Conservation (phyloP, 352 stramenopile genomes). For the Globisporangium ultimum region DNA sequence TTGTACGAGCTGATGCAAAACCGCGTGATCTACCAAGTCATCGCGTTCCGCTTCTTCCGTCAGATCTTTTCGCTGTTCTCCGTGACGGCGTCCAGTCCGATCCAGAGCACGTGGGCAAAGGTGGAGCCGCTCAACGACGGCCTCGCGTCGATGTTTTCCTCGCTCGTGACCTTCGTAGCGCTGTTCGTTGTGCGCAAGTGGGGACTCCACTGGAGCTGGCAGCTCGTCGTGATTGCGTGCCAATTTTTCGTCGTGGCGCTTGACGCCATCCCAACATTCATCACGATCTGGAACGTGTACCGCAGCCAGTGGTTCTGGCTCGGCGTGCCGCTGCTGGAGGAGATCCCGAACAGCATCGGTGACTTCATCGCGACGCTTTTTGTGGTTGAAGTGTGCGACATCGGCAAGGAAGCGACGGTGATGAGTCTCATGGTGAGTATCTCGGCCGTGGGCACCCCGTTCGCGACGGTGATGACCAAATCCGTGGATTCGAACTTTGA, state of each 20-base stretch:
- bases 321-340: conserved; percentile 48
- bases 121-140: conserved; percentile 58
- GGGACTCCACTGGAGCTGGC: conserved; percentile 60
- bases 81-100: conserved; percentile 40
- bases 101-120: conserved; percentile 48
- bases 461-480: conserved; percentile 56
- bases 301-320: conserved; percentile 70
- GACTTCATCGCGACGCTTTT: conserved; percentile 48
- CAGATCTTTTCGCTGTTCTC: conserved; percentile 46
- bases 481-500: conserved; percentile 49
- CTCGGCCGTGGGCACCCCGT: conserved; percentile 38
- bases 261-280: conserved; percentile 44
- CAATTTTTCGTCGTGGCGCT: conserved; percentile 43
- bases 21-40: conserved; percentile 54
- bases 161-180: conserved; percentile 32
- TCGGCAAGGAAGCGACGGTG: conserved; percentile 46
- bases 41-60: conserved; percentile 50
- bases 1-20: conserved; percentile 45
- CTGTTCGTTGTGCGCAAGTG: conserved; percentile 44
- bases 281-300: conserved; percentile 68
- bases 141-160: conserved; percentile 43
- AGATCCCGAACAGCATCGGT: conserved; percentile 46
- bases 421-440: conserved; percentile 45
- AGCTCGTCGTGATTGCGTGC: conserved; percentile 30
- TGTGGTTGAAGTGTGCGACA: conserved; percentile 44